Evolutionary conservation across 1,139 yeast species (phyloP), one percentile per base, ranked within the genome.

Genomic region (Candida gigantensis): DNA sequence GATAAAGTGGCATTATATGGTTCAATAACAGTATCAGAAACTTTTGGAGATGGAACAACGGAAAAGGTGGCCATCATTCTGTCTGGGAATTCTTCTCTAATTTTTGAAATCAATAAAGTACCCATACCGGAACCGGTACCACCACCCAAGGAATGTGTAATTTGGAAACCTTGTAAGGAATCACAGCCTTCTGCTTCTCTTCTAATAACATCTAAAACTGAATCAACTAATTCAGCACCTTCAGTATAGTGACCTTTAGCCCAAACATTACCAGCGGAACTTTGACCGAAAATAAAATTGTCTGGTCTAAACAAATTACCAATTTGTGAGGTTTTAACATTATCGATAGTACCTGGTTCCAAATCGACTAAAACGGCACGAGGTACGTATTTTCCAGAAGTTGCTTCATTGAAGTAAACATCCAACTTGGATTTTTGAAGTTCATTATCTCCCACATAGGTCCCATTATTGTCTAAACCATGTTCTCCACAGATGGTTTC

Each of bases 61-160:
- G 96, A 87, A 59, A 87, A 88, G 19, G 96, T 87, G 27, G 95
- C 95, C 87, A 87, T 82, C 96, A 88, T 88, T 72, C 96, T 82
- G 65, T 88, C 96, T 35, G 95, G 89, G 54, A 81, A 87, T 62
- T 87, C 95, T 61, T 87, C 95, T 63, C 89, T 79, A 55, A 86
- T 83, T 57, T 81, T 82, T 41, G 88, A 78, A 51, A 86, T 79
- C 55, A 86, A 74, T 51, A 87, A 66, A 30, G 96, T 86, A 57
- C 96, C 96, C 90, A 88, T 82, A 66, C 96, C 96, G 24, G 95
- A 86, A 57, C 96, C 96, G 37, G 96, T 88, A 72, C 96, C 96
- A 66, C 96, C 96, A 65, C 96, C 96, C 46, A 88, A 76, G 29
- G 96, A 88, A 64, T 88, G 96, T 37, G 96, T 80, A 57, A 88